Conservation (phyloP, 192 early-diverging fungal genomes). For the Diversispora epigaea region DNA sequence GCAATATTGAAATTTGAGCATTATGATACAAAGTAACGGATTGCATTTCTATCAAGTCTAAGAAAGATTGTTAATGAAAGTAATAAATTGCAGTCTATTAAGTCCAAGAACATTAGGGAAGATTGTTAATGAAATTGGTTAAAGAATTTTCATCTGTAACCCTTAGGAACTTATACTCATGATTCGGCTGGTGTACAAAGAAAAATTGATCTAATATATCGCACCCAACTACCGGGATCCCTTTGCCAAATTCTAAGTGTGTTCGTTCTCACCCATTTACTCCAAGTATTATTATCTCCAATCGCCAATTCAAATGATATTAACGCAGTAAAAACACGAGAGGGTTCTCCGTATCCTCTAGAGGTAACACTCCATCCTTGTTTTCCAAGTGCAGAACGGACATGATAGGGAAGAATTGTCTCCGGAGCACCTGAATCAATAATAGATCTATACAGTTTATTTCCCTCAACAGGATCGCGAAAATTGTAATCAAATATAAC, state of each 20-base stretch:
- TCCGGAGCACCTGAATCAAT: conserved; percentile 3
- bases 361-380: background rate
- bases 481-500: conserved; percentile 20
- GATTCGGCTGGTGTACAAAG: no score
- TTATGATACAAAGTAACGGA: no score
- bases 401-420: conserved; percentile 1
- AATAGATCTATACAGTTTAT: background rate
- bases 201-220: no score
- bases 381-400: background rate
- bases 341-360: background rate
- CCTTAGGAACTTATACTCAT: no score
- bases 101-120: no score
- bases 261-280: background rate
- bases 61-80: no score
- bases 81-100: no score
- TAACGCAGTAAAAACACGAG: background rate
- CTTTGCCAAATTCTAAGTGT: conserved; percentile 5
- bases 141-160: no score
- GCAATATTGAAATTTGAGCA: no score
- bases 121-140: no score
- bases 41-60: no score
- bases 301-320: no score
- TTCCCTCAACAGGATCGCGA: background rate
- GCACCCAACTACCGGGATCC: background rate
- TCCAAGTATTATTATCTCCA: background rate